Evolutionary conservation across 805 yeast genomes (phyloP), one percentile per base, ranked within the genome.

Genomic region (Torulaspora gathmanii): DNA sequence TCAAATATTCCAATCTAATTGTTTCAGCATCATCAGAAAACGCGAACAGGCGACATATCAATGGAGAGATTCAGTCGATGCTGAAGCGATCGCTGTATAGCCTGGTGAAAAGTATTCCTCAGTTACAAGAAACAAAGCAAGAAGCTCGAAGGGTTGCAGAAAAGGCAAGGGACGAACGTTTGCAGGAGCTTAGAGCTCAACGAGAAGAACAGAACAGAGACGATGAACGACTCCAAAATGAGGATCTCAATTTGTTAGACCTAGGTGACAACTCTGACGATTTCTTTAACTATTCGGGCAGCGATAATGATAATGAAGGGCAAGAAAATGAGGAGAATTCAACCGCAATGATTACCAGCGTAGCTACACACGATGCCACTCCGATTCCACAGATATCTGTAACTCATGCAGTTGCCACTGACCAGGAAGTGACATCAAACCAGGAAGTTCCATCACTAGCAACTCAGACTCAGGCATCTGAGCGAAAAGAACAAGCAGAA

Each of bases 211-310:
- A 64, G 44, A 45, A 50, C 25, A 53, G 51, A 31, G 55, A 56
- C 35, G 51, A 49, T 40, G 69, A 61, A 53, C 63, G 51, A 39
- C 50, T 45, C 44, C 61, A 55, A 44, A 61, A 61, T 27, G 53
- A 44, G 30, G 57, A 51, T 15, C 44, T 48, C 31, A 63, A 58
- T 40, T 56, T 60, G 52, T 44, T 51, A 10, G 52, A 58, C 40
- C 45, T 58, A 35, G 61, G 56, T 15, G 57, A 57, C 26, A 61
- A 60, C 20, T 61, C 63, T 27, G 69, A 66, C 43, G 68, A 60
- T 8, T 55, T 60, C 28, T 67, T 68, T 46, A 67, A 55, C 11
- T 57, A 55, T 27, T 50, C 64, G 42, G 65, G 53, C n/a, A 56
- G 60, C 34, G 54, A 68, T 23, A 59, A 55, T 16, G 54, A 68